A percentile compares a stretch with the other conserved stretches of the same genome.
These are phyloP conservation scores for Claviceps sp. DNA, from an alignment of 2,329 filamentous ascomycete genomes.

Conservation along the genomic window DNA sequence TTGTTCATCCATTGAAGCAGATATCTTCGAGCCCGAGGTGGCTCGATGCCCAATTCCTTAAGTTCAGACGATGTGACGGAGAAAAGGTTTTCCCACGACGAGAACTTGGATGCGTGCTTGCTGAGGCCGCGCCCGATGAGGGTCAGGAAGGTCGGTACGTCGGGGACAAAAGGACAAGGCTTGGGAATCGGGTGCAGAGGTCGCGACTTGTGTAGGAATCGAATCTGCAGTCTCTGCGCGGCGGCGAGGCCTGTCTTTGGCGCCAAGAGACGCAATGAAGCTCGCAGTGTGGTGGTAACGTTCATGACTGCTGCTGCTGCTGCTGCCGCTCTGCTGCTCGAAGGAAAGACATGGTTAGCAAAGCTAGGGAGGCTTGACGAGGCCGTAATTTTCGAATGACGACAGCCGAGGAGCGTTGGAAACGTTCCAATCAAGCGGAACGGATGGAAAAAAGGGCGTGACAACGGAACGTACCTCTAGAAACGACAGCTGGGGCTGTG, in stretches of 20 bases:
- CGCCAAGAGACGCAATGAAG: slow-evolving; percentile 18
- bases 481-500: not conserved
- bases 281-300: slow-evolving; percentile 17
- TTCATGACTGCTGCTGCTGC: slow-evolving; percentile 15
- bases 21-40: slow-evolving; percentile 68
- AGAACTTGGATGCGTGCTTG: slow-evolving; percentile 74
- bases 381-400: not conserved
- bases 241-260: slow-evolving; percentile 18
- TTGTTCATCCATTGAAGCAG: slow-evolving; percentile 78
- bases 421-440: no score
- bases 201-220: slow-evolving; percentile 30
- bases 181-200: slow-evolving; percentile 37
- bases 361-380: not conserved
- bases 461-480: not conserved
- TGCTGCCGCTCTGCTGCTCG: not conserved
- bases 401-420: no score
- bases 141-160: slow-evolving; percentile 73
- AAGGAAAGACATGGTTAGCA: not conserved
- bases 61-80: slow-evolving; percentile 65
- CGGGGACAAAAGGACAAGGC: slow-evolving; percentile 75
- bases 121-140: slow-evolving; percentile 80
- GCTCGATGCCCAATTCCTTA: slow-evolving; percentile 74
- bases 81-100: slow-evolving; percentile 85
- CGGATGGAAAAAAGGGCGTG: not conserved
- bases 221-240: slow-evolving; percentile 26